Evolutionary conservation across 1,284 basidiomycete genomes (phyloP), one percentile per base, ranked within the genome.

Genomic region (Bothia castanella): DNA sequence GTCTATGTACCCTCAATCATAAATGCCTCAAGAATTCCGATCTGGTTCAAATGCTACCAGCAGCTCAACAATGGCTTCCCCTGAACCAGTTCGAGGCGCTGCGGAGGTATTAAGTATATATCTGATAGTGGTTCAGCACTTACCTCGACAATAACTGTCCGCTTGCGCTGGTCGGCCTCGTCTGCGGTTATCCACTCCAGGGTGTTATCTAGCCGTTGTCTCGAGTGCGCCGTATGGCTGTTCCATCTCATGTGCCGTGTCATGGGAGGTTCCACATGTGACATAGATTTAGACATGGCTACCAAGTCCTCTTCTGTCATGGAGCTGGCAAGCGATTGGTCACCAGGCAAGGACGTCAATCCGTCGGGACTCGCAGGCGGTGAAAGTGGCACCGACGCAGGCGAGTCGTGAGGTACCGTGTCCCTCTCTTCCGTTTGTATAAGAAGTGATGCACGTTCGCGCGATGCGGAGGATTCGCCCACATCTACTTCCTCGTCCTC

Each of bases 1-100:
- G 29, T 47, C 51, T 59, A 59, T 61, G 4, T 32, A 29, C 29
- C 49, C 48, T 32, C 16, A 42, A 29, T 23, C 4, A 25, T 16
- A 36, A 3, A 29, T 23, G n/a, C 13, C 23, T 17, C 21, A 39
- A n/a, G 23, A 39, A 20, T 19, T 5, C n/a, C 0, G 8, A 42
- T 25, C 20, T n/a, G n/a, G n/a, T n/a, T n/a, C n/a, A n/a, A n/a
- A n/a, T n/a, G 27, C 69, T 62, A 88, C 83, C 87, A 90, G 61
- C 85, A 88, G 45, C 79, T 78, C 57, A 85, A 80, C 45, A 89
- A 67, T 6, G 87, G 83, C 55, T 77, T 82, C 47, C 76, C 78
- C 52, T 82, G 75, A 23, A 90, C 75, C 38, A 75, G 82, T 66
- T 90, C 87, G 56, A 90, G 67, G 17, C 87, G 83, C 88, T 90